A percentile compares a stretch with the other conserved stretches of the same genome.
Evolutionary conservation across 371 early-diverging fungal species (phyloP).

Genomic region (Phascolomyces articulosus): DNA sequence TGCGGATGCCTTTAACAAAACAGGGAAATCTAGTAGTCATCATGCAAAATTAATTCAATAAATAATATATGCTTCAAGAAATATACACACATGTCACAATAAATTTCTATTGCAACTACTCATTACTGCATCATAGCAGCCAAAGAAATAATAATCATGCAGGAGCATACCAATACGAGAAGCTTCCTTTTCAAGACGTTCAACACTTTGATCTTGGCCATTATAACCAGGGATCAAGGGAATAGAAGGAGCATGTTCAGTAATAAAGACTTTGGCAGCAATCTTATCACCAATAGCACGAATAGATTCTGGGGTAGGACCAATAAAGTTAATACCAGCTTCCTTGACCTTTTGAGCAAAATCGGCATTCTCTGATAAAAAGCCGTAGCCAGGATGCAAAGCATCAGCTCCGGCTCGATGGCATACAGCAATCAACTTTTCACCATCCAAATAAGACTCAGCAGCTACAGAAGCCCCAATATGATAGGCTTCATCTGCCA

Average conservation of each 20-base stretch:
- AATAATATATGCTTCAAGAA: neutral
- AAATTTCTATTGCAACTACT: too few species aligned
- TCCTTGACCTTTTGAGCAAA: constrained; percentile 74
- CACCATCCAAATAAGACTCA: constrained; percentile 72
- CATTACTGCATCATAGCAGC: too few species aligned
- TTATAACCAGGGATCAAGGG: constrained; percentile 91
- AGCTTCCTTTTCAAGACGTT: constrained; percentile 55
- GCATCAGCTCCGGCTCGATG: constrained; percentile 74
- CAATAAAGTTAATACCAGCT: constrained; percentile 78
- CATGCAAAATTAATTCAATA: neutral
- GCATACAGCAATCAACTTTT: constrained; percentile 64
- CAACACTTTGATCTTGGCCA: constrained; percentile 73
- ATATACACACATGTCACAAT: too few species aligned
- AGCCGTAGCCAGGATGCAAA: constrained; percentile 92
- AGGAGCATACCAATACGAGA: constrained; percentile 57
- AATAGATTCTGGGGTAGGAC: constrained; percentile 80
- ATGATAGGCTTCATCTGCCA: constrained; percentile 83
- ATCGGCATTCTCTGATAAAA: constrained; percentile 80
- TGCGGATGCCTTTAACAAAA: constrained; percentile 88
- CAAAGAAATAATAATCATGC: neutral
- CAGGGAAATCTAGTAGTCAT: constrained; percentile 69
- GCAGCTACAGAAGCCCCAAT: constrained; percentile 74
- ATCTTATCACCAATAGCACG: constrained; percentile 95
- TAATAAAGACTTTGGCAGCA: constrained; percentile 70
- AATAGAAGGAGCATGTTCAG: constrained; percentile 68